A percentile compares a stretch with the other conserved stretches of the same genome.
Evolutionary conservation across 139 green algal genomes (phyloP).

Genomic region (Chlorella sp.): DNA sequence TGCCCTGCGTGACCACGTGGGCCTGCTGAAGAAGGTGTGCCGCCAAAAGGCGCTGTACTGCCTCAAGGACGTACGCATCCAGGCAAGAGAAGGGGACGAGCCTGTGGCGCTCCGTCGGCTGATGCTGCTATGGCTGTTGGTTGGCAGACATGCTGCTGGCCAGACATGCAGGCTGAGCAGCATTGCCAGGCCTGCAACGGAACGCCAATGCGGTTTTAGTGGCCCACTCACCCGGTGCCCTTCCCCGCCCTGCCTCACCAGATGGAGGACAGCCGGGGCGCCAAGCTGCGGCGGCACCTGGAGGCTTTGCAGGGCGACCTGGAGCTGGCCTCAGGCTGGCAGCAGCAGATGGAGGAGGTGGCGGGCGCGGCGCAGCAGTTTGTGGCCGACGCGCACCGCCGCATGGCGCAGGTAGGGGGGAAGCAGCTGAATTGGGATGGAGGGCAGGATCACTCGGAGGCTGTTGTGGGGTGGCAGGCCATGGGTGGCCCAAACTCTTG

Average conservation of each 20-base stretch:
- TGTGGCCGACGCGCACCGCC: slow-evolving; percentile 15
- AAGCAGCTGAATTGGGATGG: no score
- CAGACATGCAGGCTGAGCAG: neutral
- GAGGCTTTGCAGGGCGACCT: slow-evolving; percentile 35
- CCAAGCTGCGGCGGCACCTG: slow-evolving; percentile 33
- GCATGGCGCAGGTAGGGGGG: slow-evolving; percentile 12
- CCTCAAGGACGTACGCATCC: slow-evolving; percentile 43
- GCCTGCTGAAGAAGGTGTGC: slow-evolving; percentile 69
- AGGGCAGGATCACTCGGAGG: no score
- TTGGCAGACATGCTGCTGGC: neutral
- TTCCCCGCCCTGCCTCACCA: neutral
- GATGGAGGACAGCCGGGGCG: slow-evolving; percentile 43
- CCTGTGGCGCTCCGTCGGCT: neutral
- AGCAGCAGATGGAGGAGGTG: slow-evolving; percentile 16
- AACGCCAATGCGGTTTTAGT: neutral
- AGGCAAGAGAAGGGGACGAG: neutral
- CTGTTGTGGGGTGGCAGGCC: no score
- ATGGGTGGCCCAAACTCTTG: no score
- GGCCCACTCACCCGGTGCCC: neutral
- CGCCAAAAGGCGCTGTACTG: slow-evolving; percentile 52
- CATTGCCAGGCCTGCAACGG: neutral
- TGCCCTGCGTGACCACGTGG: slow-evolving; percentile 54
- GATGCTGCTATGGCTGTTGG: neutral
- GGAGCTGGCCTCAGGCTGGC: slow-evolving; percentile 10
- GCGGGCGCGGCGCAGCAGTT: slow-evolving; percentile 16